Evolutionary conservation across 148 eudicot genomes (phyloP), one percentile per base, ranked within the genome.

Genomic region (Silene conica): DNA sequence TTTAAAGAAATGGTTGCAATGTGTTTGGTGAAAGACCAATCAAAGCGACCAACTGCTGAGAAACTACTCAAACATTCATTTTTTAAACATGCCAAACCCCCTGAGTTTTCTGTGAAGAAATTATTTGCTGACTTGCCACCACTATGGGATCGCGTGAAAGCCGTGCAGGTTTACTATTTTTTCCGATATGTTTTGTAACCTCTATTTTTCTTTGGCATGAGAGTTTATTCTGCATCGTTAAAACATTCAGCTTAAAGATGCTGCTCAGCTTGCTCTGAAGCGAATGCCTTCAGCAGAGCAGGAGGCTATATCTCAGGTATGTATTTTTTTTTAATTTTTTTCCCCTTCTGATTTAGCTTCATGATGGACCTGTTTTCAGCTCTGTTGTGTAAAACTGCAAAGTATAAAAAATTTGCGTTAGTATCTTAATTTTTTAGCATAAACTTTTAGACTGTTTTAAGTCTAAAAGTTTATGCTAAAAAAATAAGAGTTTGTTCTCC

Each of bases 21-120:
- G 94, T 95, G 99, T 84, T 85, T 95, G 91, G 99, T 95, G 80
- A 95, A 95, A 92, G 99, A 95, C 83, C 99, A 82, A 81, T 86
- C 93, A 50, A 95, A 92, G 85, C 87, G 99, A 76, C 99, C 99
- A 19, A 87, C 96, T 28, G 94, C 92, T 9, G 97, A 95, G 70
- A 95, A 95, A 76, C 81, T 95, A 79, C 86, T 95, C 70, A 95
- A 92, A 74, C 99, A 95, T 80, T 87, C 97, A 6, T 95, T 90
- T 80, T 95, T 95, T 85, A 95, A 89, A 76, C 85, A 83, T 72
- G 94, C 96, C 16, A 95, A 89, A 85, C 96, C 97, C 70, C 91
- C 97, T 63, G 99, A 89, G 74, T 84, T 90, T 74, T 82, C 97
- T 76, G 89, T 92, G 74, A 90, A 85, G 89, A 92, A 89, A 73